Conservation (phyloP, 768 basidiomycete species). For the Suillus variegatus region DNA sequence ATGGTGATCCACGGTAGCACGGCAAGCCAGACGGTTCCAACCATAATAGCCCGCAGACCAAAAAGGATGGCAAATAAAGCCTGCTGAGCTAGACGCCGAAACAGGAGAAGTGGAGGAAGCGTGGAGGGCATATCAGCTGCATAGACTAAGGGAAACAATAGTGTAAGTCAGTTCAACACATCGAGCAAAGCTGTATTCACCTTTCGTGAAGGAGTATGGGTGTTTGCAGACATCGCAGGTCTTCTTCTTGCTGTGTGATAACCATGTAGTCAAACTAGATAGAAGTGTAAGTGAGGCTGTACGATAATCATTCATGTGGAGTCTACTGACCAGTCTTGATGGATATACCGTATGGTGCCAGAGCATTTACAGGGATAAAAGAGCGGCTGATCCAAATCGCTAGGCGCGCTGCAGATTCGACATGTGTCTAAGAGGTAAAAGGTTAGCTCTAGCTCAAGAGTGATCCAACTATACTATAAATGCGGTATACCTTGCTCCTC, state of each 20-base stretch:
- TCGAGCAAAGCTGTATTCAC: constrained; percentile 38
- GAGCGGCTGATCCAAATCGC: constrained; percentile 84
- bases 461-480: background rate
- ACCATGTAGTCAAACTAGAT: constrained; percentile 87
- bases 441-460: constrained; percentile 13
- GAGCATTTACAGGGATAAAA: constrained; percentile 98
- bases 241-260: constrained; percentile 93
- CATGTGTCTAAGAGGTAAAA: constrained; percentile 73
- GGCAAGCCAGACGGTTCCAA: constrained; percentile 83
- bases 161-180: constrained; percentile 14
- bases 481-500: constrained; percentile 46
- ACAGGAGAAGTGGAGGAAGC: constrained; percentile 68
- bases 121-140: constrained; percentile 78
- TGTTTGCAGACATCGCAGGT: constrained; percentile 96
- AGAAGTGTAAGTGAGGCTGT: constrained; percentile 8
- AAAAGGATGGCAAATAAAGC: constrained; percentile 59
- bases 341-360: constrained; percentile 95
- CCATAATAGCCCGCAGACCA: constrained; percentile 65
- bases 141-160: constrained; percentile 59
- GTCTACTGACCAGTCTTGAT: constrained; percentile 84
- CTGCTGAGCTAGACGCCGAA: constrained; percentile 70
- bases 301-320: background rate
- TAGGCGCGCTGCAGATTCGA: constrained; percentile 93
- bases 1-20: constrained; percentile 87
- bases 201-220: constrained; percentile 90